Base-by-base conservation (phyloP, 2,329 filamentous ascomycete species). In the Diplodia corticola region DNA sequence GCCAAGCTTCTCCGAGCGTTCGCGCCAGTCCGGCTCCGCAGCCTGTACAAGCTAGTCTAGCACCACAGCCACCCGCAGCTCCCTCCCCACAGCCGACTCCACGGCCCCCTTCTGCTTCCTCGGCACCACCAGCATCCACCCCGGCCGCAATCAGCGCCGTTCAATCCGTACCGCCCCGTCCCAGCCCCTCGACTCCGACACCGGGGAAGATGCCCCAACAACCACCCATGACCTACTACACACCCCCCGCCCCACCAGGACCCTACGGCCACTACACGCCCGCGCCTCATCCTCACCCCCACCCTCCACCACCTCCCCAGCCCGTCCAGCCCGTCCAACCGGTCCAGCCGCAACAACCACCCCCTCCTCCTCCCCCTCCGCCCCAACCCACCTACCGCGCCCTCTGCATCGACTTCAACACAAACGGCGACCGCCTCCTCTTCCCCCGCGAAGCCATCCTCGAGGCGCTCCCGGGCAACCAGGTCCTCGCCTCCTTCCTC, bases 361-460 rank as follows among this genome's bases (percentile, higher is more conserved):
- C 54, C 20, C 60, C 66, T 6, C 48, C 46, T 15, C 54, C 44
- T 17, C 60, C 60, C 22, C 66, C 51, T 22, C 40, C 53, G 1
- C 57, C 48, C 22, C 65, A 67, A 22, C 59, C 28, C 2, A 33
- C 65, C 5, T 64, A 67, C 44, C 64, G 64, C 20, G 78, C 69
- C 1, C 68, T 80, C 24, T 72, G 77, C 17, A 77, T 80, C 63
- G 75, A 77, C 28, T 80, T 80, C 63, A 71, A 78, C 61, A 76
- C 76, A n/a, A 76, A 76, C 49, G 90, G 90, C 53, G 91, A 94
- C 75, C 86, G 91, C 28, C 93, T 91, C 74, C 79, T 92, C 55
- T 93, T 95, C 69, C 91, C 91, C 2, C 91, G 89, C 70, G 89
- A 91, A 73, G 91, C 89, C 76, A 89, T 94, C 37, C 76, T 94